phyloP scores from a whole-genome alignment of 345 rosid genomes.

The Eucalyptus albens region DNA sequence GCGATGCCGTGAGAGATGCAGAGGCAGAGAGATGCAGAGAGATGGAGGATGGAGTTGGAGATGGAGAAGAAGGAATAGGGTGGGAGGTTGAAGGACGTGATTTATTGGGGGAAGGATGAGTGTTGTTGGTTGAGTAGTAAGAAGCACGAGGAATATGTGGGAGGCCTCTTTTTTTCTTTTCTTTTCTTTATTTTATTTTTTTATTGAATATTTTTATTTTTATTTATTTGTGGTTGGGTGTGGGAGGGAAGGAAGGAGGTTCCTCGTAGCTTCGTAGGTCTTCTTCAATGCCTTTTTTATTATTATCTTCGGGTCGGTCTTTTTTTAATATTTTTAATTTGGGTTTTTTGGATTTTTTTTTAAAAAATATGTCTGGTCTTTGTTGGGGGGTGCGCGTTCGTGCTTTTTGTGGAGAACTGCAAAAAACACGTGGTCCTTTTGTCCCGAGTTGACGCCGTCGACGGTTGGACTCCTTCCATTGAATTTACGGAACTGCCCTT shows the following conservation, averaged over 20 bases:
- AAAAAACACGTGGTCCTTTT: background rate
- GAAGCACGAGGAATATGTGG: conserved; percentile 43
- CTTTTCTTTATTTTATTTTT: background rate
- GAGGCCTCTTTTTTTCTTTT: background rate
- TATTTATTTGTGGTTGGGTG: background rate
- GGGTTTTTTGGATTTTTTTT: background rate
- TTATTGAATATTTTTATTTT: background rate
- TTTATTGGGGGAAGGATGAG: background rate
- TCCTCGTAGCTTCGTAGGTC: background rate
- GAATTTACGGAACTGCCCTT: background rate
- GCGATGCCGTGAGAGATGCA: background rate
- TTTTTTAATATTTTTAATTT: no score
- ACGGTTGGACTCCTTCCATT: background rate
- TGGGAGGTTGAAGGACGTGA: background rate
- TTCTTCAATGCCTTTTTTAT: background rate
- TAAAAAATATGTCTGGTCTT: background rate
- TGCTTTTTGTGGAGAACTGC: background rate
- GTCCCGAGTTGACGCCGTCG: background rate
- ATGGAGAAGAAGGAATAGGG: background rate
- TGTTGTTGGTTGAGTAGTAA: background rate
- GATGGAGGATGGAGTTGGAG: background rate
- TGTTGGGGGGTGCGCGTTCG: background rate
- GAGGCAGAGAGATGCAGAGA: background rate
- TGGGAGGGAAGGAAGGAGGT: background rate
- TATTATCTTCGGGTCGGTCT: background rate